Evolutionary conservation across 176 grass and related monocot species (phyloP).

Genomic region (Secale cereale): DNA sequence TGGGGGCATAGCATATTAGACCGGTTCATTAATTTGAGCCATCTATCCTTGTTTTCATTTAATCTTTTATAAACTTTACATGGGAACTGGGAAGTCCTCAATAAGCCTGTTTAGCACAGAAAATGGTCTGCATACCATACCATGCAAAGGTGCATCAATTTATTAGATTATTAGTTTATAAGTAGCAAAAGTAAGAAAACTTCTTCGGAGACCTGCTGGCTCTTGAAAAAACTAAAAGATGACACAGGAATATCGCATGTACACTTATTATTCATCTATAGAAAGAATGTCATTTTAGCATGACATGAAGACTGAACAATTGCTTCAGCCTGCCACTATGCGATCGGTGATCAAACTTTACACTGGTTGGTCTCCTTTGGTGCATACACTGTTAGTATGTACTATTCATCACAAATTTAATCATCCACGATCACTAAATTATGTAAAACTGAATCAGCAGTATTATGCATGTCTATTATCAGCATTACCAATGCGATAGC

Average conservation of each 20-base stretch:
- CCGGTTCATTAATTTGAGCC: background rate
- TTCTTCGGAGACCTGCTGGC: background rate
- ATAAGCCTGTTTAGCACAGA: background rate
- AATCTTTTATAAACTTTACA: background rate
- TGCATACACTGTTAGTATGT: background rate
- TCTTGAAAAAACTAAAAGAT: background rate
- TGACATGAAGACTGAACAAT: background rate
- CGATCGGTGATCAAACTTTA: conserved; percentile 14
- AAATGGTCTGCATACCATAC: background rate
- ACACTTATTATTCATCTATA: background rate
- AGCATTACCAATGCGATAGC: conserved; percentile 70
- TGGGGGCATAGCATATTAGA: background rate
- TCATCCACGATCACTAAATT: background rate
- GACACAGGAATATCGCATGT: background rate
- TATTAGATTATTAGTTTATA: background rate
- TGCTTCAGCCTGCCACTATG: background rate
- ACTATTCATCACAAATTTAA: conserved; percentile 14
- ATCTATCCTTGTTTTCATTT: background rate
- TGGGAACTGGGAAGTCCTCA: background rate
- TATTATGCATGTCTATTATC: conserved; percentile 9
- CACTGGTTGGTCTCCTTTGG: background rate
- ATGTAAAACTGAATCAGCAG: background rate
- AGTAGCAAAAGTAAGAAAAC: conserved; percentile 14
- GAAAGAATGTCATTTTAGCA: background rate
- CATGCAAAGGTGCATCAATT: background rate